phyloP scores from a whole-genome alignment of 2,329 filamentous ascomycete species.

The Aspergillus nomiae region DNA sequence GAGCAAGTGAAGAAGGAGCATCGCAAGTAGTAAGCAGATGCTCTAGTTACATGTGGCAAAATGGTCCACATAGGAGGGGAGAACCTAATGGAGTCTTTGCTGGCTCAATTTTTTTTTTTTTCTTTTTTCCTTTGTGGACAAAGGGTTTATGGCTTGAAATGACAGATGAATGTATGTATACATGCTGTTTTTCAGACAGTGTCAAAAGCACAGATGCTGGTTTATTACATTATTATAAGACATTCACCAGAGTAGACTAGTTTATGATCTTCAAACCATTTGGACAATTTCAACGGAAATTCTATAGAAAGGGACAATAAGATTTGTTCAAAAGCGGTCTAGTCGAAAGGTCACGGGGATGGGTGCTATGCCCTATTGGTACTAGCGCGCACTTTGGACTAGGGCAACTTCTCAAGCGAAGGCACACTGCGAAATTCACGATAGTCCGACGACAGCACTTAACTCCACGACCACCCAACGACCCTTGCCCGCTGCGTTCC shows the following conservation, averaged over 20 bases:
- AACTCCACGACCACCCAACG: conserved; percentile 43
- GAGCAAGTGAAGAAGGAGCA: conserved; percentile 38
- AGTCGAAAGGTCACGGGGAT: conserved; percentile 26
- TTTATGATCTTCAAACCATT: not conserved
- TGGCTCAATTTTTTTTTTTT: not conserved
- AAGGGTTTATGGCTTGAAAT: not conserved
- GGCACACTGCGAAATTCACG: conserved; percentile 48
- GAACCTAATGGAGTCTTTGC: not conserved
- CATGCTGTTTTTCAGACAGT: not conserved
- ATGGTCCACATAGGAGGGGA: not conserved
- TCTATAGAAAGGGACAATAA: not conserved
- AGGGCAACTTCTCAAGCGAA: conserved; percentile 49
- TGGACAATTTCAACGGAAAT: not conserved
- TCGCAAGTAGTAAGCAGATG: conserved; percentile 19
- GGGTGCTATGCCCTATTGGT: conserved; percentile 21
- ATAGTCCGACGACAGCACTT: conserved; percentile 41
- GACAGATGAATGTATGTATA: not conserved
- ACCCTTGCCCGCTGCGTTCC: conserved; percentile 44
- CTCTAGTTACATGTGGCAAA: not conserved
- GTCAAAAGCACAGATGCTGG: not conserved
- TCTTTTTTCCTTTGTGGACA: not conserved
- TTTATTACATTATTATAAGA: not conserved
- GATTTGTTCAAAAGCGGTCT: conserved; percentile 8
- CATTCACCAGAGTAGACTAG: not conserved
- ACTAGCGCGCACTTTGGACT: conserved; percentile 36